phyloP scores from a whole-genome alignment of 2,329 filamentous ascomycete genomes.

The Sporothrix globosa region DNA sequence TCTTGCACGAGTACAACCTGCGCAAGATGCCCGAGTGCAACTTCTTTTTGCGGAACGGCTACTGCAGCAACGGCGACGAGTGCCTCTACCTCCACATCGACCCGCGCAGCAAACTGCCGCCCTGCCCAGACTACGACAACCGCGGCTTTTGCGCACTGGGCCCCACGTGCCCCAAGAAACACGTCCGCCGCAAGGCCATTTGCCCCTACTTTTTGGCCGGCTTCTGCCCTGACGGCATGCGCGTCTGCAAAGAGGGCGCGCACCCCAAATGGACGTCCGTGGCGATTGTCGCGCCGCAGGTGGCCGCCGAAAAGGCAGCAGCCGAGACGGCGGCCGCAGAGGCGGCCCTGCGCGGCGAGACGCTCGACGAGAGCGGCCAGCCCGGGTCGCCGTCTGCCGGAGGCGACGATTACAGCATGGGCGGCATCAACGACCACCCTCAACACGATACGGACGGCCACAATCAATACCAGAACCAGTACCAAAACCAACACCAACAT shows the following conservation, averaged over 20 bases:
- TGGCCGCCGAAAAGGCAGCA: constrained; percentile 31
- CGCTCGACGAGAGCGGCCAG: neutral
- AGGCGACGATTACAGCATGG: constrained; percentile 30
- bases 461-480: constrained; percentile 29
- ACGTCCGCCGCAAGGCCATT: constrained; percentile 72
- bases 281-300: constrained; percentile 56
- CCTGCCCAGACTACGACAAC: constrained; percentile 91
- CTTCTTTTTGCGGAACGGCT: constrained; percentile 90
- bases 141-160: constrained; percentile 92
- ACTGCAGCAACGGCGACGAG: constrained; percentile 96
- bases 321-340: constrained; percentile 29
- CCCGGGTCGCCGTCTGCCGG: neutral
- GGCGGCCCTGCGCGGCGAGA: constrained; percentile 38
- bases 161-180: constrained; percentile 82
- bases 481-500: constrained; percentile 41
- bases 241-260: constrained; percentile 73
- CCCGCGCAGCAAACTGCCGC: constrained; percentile 74
- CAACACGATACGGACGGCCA: constrained; percentile 14
- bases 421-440: constrained; percentile 14
- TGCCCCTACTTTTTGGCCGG: constrained; percentile 89
- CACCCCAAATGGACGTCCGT: constrained; percentile 72
- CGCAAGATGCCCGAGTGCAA: constrained; percentile 98
- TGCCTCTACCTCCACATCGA: constrained; percentile 92
- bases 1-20: constrained; percentile 97
- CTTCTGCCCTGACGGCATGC: constrained; percentile 80